These are phyloP conservation scores for Fagopyrum esculentum DNA, from an alignment of 148 eudicot genomes.

Conservation along the genomic window DNA sequence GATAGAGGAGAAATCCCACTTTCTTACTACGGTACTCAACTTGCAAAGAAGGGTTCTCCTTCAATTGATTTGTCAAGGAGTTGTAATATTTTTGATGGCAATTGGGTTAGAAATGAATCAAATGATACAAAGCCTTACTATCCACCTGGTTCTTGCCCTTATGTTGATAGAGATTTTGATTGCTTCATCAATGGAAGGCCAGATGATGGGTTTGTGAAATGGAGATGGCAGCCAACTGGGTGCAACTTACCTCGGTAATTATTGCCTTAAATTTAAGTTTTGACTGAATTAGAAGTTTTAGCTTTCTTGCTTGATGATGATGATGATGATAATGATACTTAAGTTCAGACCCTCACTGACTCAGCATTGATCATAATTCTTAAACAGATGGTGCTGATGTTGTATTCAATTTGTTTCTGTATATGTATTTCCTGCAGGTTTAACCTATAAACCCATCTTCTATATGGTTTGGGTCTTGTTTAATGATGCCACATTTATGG, in stretches of 20 bases:
- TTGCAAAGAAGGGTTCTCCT: not conserved
- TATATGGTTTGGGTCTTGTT: not conserved
- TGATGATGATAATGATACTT: not conserved
- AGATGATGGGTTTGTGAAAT: conserved; percentile 52
- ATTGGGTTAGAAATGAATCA: conserved; percentile 67
- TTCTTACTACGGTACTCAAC: conserved; percentile 4
- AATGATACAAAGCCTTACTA: conserved; percentile 54
- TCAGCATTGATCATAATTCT: not conserved
- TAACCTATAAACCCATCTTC: not conserved
- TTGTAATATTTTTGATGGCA: conserved; percentile 78
- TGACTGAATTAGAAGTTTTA: conserved; percentile 19
- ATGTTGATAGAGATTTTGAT: conserved; percentile 68
- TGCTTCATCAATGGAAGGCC: conserved; percentile 69
- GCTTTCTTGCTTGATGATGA: conserved; percentile 41
- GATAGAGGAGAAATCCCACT: not conserved
- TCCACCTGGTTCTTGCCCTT: conserved; percentile 67
- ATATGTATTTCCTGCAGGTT: not conserved
- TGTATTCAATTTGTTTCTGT: not conserved
- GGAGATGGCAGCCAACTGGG: conserved; percentile 84
- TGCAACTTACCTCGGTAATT: conserved; percentile 59
- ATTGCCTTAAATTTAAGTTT: conserved; percentile 53
- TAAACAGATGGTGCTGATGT: not conserved
- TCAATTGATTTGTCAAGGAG: conserved; percentile 7
- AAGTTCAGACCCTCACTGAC: not conserved
- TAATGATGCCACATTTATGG: not conserved